phyloP scores from a whole-genome alignment of 2,329 filamentous ascomycete genomes.

The Myriangium duriaei region DNA sequence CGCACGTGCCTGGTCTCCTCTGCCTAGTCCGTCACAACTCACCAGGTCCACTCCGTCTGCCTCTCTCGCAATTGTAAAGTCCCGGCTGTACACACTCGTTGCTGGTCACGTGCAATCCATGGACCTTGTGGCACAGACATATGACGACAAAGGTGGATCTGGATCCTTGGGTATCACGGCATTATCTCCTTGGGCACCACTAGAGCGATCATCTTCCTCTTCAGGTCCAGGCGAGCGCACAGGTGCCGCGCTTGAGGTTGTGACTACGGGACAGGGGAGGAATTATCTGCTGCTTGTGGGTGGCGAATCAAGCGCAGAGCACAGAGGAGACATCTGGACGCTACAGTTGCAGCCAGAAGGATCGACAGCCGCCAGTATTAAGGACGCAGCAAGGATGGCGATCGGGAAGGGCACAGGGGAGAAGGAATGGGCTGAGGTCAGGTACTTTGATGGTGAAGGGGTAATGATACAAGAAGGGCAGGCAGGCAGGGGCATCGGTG shows the following conservation, averaged over 20 bases:
- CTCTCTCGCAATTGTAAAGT: conserved; percentile 32
- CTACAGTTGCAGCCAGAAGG: conserved; percentile 39
- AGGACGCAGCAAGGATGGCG: conserved; percentile 36
- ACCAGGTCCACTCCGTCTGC: conserved; percentile 23
- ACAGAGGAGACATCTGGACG: conserved; percentile 38
- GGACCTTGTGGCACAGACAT: conserved; percentile 12
- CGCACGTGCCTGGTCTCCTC: conserved; percentile 36
- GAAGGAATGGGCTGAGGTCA: conserved; percentile 39
- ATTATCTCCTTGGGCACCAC: conserved; percentile 28
- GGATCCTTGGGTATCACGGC: conserved; percentile 13
- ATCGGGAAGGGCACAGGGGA: conserved; percentile 36
- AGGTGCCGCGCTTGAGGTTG: conserved; percentile 27
- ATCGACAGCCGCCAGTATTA: conserved; percentile 35
- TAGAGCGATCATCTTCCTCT: conserved; percentile 27
- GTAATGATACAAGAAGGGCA: conserved; percentile 22
- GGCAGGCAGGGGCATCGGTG: conserved; percentile 26
- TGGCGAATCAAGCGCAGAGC: conserved; percentile 23
- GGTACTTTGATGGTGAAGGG: conserved; percentile 34
- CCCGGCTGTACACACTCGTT: conserved; percentile 25
- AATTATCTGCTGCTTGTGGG: conserved; percentile 39
- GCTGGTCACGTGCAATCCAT: conserved; percentile 13
- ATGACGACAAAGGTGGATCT: conserved; percentile 9
- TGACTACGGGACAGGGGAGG: conserved; percentile 32
- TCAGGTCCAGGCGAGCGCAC: conserved; percentile 28
- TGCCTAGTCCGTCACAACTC: conserved; percentile 31